These are phyloP conservation scores for Penicillium hesseltinei DNA, from an alignment of 2,329 filamentous ascomycete species.

Conservation along the genomic window DNA sequence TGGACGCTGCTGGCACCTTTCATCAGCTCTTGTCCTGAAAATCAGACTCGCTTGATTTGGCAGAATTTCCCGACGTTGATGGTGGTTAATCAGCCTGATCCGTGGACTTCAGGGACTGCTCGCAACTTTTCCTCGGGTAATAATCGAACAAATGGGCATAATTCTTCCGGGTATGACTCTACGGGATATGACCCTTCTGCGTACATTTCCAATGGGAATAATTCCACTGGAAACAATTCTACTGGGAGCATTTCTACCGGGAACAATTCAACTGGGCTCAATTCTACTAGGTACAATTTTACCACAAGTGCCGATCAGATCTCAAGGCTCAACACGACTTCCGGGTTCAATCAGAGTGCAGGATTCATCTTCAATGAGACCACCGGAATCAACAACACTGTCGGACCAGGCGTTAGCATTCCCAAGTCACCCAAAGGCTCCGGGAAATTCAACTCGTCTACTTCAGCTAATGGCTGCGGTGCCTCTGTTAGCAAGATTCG, in stretches of 20 bases:
- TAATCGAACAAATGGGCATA: conserved; percentile 44
- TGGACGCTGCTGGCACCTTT: conserved; percentile 81
- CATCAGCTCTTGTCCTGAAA: conserved; percentile 70
- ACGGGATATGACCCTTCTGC: neutral
- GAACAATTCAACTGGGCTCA: neutral
- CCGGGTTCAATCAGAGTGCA: conserved; percentile 30
- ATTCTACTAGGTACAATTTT: neutral
- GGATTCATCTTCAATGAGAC: conserved; percentile 34
- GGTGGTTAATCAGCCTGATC: conserved; percentile 75
- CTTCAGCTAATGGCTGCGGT: conserved; percentile 52
- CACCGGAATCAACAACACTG: conserved; percentile 62
- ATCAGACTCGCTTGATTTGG: conserved; percentile 74
- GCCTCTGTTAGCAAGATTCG: conserved; percentile 55
- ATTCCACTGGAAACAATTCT: neutral
- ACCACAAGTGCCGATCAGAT: neutral
- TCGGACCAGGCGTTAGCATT: conserved; percentile 35
- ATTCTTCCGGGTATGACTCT: neutral
- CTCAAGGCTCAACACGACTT: conserved; percentile 24
- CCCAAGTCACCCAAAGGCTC: conserved; percentile 54
- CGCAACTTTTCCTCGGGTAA: conserved; percentile 39
- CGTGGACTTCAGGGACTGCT: conserved; percentile 27
- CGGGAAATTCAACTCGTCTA: neutral
- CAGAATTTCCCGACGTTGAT: conserved; percentile 76
- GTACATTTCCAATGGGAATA: neutral
- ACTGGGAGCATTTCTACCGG: neutral